Base-by-base conservation (phyloP, 2,329 filamentous ascomycete genomes). In the Alternaria ethzedia region DNA sequence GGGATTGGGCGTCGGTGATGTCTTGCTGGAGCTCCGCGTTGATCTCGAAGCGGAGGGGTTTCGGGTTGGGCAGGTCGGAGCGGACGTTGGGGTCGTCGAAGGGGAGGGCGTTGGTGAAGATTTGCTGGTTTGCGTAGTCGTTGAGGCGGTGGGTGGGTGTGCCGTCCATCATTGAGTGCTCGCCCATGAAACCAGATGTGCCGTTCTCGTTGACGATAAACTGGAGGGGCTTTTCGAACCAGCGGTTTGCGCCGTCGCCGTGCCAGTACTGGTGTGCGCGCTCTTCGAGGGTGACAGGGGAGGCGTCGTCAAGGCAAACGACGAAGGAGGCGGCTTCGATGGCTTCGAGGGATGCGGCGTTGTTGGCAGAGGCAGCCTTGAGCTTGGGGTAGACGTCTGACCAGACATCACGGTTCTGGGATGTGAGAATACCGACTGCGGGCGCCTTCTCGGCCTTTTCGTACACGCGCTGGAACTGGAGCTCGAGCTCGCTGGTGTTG, bases 101-200 rank as follows among this genome's bases (percentile, higher is more conserved):
- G 81, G 97, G 94, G 63, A 99, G 89, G 80, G 96, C 96, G 84
- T 97, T 95, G 83, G 91, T 90, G 83, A 97, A 94, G 80, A 98
- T 97, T 76, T 92, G 87, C 78, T 92, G 89, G 84, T 95, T 96
- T 78, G 96, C 87, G 77, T 94, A 96, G 86, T 99, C 96, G 81
- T 97, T 99, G 15, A 99, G 87, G 47, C 96, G 91, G 83, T 98
- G 96, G 3, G 96, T 99, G 1, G 96, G 94, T 7, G 96, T 99
- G 69, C 96, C 96, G 79, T 99, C 96, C 96, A 99, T 99, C 96
- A 99, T 98, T 75, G 92, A 96, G 86, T 99, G 96, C 83, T 99
- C 96, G 76, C 96, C 96, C 87, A 94, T 95, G 86, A 99, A 99
- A 65, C 96, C 96, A 3, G 96, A 92, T 8, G 96, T 97, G 72